These are phyloP conservation scores for Sungouiella thailandica DNA, from an alignment of 805 yeast species.

Conservation along the genomic window DNA sequence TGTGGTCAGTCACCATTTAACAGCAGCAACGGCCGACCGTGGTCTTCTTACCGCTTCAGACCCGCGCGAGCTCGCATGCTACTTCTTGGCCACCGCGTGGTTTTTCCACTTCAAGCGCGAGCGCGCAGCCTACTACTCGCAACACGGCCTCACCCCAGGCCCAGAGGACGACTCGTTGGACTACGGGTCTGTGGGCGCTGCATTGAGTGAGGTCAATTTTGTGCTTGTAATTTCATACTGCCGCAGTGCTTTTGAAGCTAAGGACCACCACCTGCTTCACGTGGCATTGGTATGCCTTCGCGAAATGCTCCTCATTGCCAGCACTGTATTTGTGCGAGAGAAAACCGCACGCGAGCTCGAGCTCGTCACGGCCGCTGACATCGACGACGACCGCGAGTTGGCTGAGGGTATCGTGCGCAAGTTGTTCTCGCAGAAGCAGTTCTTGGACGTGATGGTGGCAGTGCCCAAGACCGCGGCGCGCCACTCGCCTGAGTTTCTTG, in stretches of 20 bases:
- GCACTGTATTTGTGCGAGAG: conserved; percentile 36
- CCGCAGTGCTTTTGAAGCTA: conserved; percentile 37
- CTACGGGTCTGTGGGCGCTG: conserved; percentile 47
- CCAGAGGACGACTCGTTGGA: conserved; percentile 26
- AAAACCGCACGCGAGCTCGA: conserved; percentile 10
- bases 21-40: conserved; percentile 14
- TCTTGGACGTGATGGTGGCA: conserved; percentile 49
- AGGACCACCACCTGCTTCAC: conserved; percentile 58
- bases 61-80: conserved; percentile 39
- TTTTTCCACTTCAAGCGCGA: conserved; percentile 61
- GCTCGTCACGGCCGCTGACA: conserved; percentile 28
- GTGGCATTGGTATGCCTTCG: conserved; percentile 65
- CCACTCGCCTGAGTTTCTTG: conserved; percentile 58
- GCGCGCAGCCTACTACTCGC: conserved; percentile 6
- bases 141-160: conserved; percentile 4
- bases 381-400: conserved; percentile 42
- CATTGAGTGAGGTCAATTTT: conserved; percentile 58
- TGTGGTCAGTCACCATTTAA: conserved; percentile 37
- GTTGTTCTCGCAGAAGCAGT: conserved; percentile 63
- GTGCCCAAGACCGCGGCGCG: conserved; percentile 62
- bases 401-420: conserved; percentile 59
- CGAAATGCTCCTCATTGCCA: conserved; percentile 50
- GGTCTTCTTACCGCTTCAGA: conserved; percentile 29
- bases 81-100: conserved; percentile 66
- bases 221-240: conserved; percentile 45